A percentile compares a stretch with the other conserved stretches of the same genome.
Evolutionary conservation across 2,329 filamentous ascomycete genomes (phyloP).

Genomic region (Neopestalotiopsis sp.): DNA sequence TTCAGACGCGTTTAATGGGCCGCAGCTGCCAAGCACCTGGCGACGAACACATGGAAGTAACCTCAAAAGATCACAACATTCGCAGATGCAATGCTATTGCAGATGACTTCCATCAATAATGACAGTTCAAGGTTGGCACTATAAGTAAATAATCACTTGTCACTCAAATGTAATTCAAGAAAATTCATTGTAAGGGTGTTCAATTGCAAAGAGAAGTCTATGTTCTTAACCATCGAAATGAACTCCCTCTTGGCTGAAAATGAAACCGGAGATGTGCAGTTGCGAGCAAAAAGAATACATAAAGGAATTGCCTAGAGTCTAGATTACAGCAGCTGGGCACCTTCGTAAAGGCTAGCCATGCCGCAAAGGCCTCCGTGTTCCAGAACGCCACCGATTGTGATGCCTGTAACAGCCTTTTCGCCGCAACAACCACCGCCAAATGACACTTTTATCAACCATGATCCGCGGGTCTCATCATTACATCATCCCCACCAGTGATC

Average conservation of each 20-base stretch:
- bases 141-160: neutral
- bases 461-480: slow-evolving; percentile 39
- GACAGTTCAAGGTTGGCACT: neutral
- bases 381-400: slow-evolving; percentile 44
- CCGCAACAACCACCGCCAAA: slow-evolving; percentile 52
- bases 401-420: slow-evolving; percentile 43
- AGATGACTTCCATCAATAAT: neutral
- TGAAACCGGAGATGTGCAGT: slow-evolving; percentile 38
- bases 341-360: slow-evolving; percentile 47
- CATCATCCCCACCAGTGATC: slow-evolving; percentile 39
- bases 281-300: slow-evolving; percentile 45
- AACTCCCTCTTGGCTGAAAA: slow-evolving; percentile 34
- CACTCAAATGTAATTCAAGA: neutral
- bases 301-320: slow-evolving; percentile 65
- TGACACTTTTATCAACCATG: slow-evolving; percentile 47
- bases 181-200: neutral
- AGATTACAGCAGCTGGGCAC: slow-evolving; percentile 66
- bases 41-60: neutral
- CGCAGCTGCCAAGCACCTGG: neutral
- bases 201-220: slow-evolving; percentile 35
- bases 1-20: neutral
- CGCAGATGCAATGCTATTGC: neutral
- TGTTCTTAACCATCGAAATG: slow-evolving; percentile 43
- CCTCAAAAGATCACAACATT: neutral
- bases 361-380: slow-evolving; percentile 42